A percentile compares a stretch with the other conserved stretches of the same genome.
phyloP scores from a whole-genome alignment of 2,329 filamentous ascomycete genomes.

The Xylaria sp. region DNA sequence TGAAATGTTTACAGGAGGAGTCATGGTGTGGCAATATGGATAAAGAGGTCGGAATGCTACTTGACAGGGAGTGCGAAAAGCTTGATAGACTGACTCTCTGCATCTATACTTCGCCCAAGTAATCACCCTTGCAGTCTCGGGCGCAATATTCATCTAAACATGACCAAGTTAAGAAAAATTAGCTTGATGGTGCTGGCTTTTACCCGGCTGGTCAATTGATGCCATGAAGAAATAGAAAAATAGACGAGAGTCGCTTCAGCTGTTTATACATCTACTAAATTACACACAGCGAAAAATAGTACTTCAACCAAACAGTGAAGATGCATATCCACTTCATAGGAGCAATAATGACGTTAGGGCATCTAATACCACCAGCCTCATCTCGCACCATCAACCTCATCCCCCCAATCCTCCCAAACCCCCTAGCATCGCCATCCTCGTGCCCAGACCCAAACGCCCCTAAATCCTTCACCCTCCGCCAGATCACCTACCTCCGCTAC shows the following conservation, averaged over 20 bases:
- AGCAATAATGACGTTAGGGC: background rate
- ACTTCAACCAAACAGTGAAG: background rate
- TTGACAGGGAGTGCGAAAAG: background rate
- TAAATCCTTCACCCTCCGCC: conserved; percentile 17
- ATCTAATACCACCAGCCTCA: background rate
- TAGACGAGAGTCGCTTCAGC: background rate
- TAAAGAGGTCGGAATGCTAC: conserved; percentile 32
- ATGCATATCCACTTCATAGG: conserved; percentile 9
- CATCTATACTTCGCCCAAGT: background rate
- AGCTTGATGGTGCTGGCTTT: conserved; percentile 1
- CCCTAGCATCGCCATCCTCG: too few relatives aligned
- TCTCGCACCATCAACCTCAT: background rate
- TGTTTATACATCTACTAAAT: background rate
- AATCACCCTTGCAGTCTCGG: background rate
- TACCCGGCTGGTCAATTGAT: conserved; percentile 11
- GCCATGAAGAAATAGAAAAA: background rate
- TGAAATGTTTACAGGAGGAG: background rate
- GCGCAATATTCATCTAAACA: background rate
- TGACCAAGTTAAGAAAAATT: conserved; percentile 4
- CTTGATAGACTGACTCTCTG: background rate
- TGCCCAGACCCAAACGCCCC: conserved; percentile 10
- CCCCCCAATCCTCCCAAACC: too few relatives aligned
- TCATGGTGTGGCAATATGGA: conserved; percentile 31
- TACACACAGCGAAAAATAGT: background rate
- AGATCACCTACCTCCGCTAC: conserved; percentile 30